Base-by-base conservation (phyloP, 2,329 filamentous ascomycete genomes). In the Penicillium brasilianum region DNA sequence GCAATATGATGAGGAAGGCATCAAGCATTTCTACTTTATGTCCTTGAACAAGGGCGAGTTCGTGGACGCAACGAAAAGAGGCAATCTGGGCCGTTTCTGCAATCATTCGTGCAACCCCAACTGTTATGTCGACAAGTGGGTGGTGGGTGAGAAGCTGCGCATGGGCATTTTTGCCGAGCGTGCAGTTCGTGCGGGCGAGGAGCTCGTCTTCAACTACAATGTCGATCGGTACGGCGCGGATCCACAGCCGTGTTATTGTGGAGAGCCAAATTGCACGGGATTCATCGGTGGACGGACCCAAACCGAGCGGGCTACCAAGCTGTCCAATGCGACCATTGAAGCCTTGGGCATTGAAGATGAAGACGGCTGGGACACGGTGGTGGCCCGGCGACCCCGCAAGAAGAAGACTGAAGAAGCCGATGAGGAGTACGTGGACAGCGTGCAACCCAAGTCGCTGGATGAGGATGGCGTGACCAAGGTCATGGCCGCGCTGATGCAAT, bases 21-120 rank as follows among this genome's bases (percentile, higher is more conserved):
- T 99, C 84, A 97, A 96, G 77, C 95, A 99, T 79, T 99, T 99
- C 77, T 99, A 99, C 80, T 99, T 99, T 82, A 99, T 99, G 95
- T 98, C 95, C 30, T 88, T 99, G 64, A 96, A 88, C 74, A 96
- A 96, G 77, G 91, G 89, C 72, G 95, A 98, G 77, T 99, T 98
- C 74, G 93, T 99, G 61, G 95, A 99, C 79, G 95, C 95, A 22
- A 99, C 95, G 10, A 96, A 95, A 75, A 96, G 92, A 76, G 95
- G 95, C 54, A 98, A 98, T 69, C 85, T 99, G 6, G 95, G 93
- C 55, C 89, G 95, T 32, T 99, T 99, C 74, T 99, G 95, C 85
- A 99, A 99, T 73, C 95, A 99, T 77, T 98, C 95, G 9, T 99
- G 95, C 84, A 97, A 95, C 76, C 95, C 95, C 18, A 99, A 99